phyloP scores from a whole-genome alignment of 495 filamentous ascomycete species.

The Penicillium malachiteum region DNA sequence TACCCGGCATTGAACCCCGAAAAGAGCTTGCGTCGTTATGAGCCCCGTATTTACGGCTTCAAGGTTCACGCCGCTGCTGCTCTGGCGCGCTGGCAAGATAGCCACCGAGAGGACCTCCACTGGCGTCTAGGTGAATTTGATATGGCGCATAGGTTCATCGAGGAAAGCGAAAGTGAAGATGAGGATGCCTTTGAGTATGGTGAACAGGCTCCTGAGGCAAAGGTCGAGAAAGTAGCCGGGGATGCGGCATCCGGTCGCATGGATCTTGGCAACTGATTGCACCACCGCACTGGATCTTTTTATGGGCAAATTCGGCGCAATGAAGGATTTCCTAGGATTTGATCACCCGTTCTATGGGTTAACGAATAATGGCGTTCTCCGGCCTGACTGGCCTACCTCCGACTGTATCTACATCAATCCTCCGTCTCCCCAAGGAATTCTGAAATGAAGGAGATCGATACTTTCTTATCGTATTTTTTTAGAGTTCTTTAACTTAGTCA shows the following conservation, averaged over 20 bases:
- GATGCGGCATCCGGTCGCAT: slow-evolving; percentile 46
- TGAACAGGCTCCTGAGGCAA: slow-evolving; percentile 30
- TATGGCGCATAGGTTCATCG: slow-evolving; percentile 56
- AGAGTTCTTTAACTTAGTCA: not conserved
- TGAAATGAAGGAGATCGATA: slow-evolving; percentile 18
- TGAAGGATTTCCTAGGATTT: slow-evolving; percentile 24
- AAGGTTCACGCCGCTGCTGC: slow-evolving; percentile 89
- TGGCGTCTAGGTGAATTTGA: slow-evolving; percentile 56
- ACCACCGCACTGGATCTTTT: slow-evolving; percentile 2
- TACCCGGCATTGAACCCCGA: slow-evolving; percentile 84
- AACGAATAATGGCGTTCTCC: slow-evolving; percentile 29
- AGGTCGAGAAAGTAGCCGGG: slow-evolving; percentile 31
- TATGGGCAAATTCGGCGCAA: slow-evolving; percentile 34
- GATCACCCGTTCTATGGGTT: slow-evolving; percentile 24
- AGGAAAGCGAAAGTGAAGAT: slow-evolving; percentile 53
- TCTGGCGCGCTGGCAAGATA: slow-evolving; percentile 86
- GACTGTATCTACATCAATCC: slow-evolving; percentile 27
- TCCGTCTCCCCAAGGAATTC: not conserved
- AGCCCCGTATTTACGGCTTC: slow-evolving; percentile 90
- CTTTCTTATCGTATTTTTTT: not conserved
- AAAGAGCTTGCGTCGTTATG: slow-evolving; percentile 82
- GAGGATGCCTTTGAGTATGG: slow-evolving; percentile 49
- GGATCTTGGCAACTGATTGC: slow-evolving; percentile 40
- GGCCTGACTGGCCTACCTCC: slow-evolving; percentile 18
- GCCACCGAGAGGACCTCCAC: slow-evolving; percentile 74